Evolutionary conservation across 306 rosid genomes (phyloP).

Genomic region (Sindora glabra): DNA sequence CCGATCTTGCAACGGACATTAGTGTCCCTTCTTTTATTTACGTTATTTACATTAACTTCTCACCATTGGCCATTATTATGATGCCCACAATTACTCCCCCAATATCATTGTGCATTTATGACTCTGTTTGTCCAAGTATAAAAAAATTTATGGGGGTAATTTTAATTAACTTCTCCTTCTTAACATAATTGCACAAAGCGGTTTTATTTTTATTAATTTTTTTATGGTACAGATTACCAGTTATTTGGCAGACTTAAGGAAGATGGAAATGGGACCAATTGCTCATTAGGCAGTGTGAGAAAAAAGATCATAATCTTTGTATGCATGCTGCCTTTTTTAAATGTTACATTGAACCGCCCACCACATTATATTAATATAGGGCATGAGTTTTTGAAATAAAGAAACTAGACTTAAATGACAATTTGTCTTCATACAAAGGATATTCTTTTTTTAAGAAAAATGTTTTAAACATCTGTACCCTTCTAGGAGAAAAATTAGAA

Average conservation of each 20-base stretch:
- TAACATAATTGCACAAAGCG: neutral
- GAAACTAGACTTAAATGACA: too few relatives aligned
- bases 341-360: neutral
- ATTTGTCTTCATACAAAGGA: neutral
- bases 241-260: neutral
- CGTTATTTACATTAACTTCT: slow-evolving; percentile 15
- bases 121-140: neutral
- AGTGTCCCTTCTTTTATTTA: neutral
- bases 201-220: neutral
- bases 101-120: slow-evolving; percentile 21
- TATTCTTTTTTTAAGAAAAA: too few relatives aligned
- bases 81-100: neutral
- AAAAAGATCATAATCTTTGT: slow-evolving; percentile 6
- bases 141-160: neutral
- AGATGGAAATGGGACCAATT: neutral
- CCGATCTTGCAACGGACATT: neutral
- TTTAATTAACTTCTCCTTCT: slow-evolving; percentile 16
- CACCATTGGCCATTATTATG: slow-evolving; percentile 4
- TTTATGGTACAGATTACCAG: neutral
- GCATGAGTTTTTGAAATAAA: too few relatives aligned
- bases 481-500: neutral
- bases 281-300: neutral
- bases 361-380: too few relatives aligned
- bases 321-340: neutral
- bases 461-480: neutral